Evolutionary conservation across 202 grass and related monocot species (phyloP), one percentile per base, ranked within the genome.

Genomic region (Setaria viridis): DNA sequence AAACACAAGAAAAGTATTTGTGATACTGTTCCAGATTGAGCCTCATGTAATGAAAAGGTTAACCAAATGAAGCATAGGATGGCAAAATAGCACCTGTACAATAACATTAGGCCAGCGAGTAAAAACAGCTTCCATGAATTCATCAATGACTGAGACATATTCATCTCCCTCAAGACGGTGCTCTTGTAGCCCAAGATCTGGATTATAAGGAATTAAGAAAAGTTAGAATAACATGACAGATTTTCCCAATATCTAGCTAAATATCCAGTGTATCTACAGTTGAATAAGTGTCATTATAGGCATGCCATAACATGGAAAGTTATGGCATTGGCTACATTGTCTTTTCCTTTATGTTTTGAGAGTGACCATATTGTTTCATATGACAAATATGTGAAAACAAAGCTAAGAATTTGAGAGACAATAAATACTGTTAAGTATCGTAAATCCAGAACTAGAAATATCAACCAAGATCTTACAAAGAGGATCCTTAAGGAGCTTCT

Each of bases 41-140:
- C 64, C 71, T 49, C 13, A 85, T 74, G 67, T 30, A 56, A 72
- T 20, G 46, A 62, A 72, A 84, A 56, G 10, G 47, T 45, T 33
- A 80, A 42, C 14, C 21, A 65, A 77, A 78, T 34, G 50, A 85
- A 56, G 9, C 62, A 48, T 10, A 41, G 16, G 59, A 81, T 53
- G 59, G 9, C 60, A 84, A 79, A 80, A 81, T 54, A 72, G 32
- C 77, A 99, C 97, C 97, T 99, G 97, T 55, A 99, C 97, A 59
- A 99, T 99, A 80, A 99, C 97, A 88, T 96, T 89, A 41, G 97
- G 97, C 97, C 96, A 99, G 60, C 93, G 93, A 85, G 91, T 91
- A 83, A 96, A 99, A 77, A 94, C 91, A 82, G 96, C 91, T 84
- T 92, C 93, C 96, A 99, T 99, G 86, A 99, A 99, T 92, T 99